Percentiles rank a stretch among this genome's conserved stretches.
Evolutionary conservation across 257 asterid species (phyloP).

Genomic region (Pogostemon cablin): DNA sequence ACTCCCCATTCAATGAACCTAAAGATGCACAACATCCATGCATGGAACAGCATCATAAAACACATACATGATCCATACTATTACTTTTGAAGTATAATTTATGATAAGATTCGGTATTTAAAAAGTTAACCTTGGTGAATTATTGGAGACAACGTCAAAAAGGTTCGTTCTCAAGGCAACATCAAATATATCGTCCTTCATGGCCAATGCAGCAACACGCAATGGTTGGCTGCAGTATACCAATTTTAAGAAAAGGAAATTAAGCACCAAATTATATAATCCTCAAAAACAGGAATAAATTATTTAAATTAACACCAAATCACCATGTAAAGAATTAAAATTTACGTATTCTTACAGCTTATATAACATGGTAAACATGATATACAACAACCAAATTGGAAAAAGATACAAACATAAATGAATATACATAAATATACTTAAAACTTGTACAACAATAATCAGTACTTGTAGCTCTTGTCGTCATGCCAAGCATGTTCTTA

Average conservation of each 20-base stretch:
- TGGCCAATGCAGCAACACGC: constrained; percentile 55
- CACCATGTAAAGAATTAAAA: constrained; percentile 6
- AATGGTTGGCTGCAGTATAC: constrained; percentile 78
- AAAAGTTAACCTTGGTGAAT: constrained; percentile 62
- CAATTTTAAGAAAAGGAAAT: constrained; percentile 23
- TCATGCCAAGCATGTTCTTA: constrained; percentile 22
- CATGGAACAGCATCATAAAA: neutral
- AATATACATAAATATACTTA: neutral
- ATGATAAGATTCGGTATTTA: neutral
- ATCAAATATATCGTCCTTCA: constrained; percentile 78
- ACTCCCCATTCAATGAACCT: constrained; percentile 1
- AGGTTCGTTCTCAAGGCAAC: constrained; percentile 58
- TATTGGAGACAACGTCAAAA: constrained; percentile 56
- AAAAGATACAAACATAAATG: neutral
- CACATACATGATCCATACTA: neutral
- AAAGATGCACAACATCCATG: constrained; percentile 23
- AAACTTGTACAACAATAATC: constrained; percentile 8
- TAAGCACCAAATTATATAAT: constrained; percentile 25
- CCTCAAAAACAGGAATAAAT: constrained; percentile 13
- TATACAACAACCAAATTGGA: constrained; percentile 16
- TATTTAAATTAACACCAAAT: constrained; percentile 14
- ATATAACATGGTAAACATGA: neutral
- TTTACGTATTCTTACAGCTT: neutral
- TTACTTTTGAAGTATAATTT: neutral
- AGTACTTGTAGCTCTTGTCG: constrained; percentile 16